Evolutionary conservation across 345 rosid genomes (phyloP).

Genomic region (Punica granatum): DNA sequence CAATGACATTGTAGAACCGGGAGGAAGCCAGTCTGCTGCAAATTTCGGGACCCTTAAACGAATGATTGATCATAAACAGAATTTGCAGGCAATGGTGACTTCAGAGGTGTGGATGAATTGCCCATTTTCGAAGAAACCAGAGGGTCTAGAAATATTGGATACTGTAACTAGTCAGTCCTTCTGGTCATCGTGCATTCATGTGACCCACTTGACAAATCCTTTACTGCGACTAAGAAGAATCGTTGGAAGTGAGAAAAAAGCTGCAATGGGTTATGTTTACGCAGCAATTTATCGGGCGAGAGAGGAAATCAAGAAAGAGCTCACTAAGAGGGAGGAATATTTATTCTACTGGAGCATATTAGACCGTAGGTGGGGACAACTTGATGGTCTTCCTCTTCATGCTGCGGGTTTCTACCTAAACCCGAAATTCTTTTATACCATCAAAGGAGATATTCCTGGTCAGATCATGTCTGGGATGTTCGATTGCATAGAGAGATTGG

Average conservation of each 20-base stretch:
- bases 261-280: slow-evolving; percentile 83
- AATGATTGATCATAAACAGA: slow-evolving; percentile 47
- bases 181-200: slow-evolving; percentile 63
- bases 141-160: slow-evolving; percentile 63
- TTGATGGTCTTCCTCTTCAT: slow-evolving; percentile 64
- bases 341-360: slow-evolving; percentile 69
- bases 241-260: slow-evolving; percentile 49
- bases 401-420: slow-evolving; percentile 91
- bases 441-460: slow-evolving; percentile 54
- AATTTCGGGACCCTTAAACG: slow-evolving; percentile 57
- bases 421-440: slow-evolving; percentile 78
- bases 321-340: slow-evolving; percentile 58
- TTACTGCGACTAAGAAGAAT: slow-evolving; percentile 54
- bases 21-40: slow-evolving; percentile 50
- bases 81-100: slow-evolving; percentile 73
- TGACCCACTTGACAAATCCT: slow-evolving; percentile 52
- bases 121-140: slow-evolving; percentile 56
- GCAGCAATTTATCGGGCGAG: slow-evolving; percentile 79
- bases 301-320: slow-evolving; percentile 71
- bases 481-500: slow-evolving; percentile 84
- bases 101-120: slow-evolving; percentile 85
- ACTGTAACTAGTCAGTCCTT: slow-evolving; percentile 53
- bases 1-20: slow-evolving; percentile 63
- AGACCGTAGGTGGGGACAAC: slow-evolving; percentile 74
- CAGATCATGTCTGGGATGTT: slow-evolving; percentile 58